These are phyloP conservation scores for Draba incana DNA, from an alignment of 345 rosid genomes.

Conservation along the genomic window DNA sequence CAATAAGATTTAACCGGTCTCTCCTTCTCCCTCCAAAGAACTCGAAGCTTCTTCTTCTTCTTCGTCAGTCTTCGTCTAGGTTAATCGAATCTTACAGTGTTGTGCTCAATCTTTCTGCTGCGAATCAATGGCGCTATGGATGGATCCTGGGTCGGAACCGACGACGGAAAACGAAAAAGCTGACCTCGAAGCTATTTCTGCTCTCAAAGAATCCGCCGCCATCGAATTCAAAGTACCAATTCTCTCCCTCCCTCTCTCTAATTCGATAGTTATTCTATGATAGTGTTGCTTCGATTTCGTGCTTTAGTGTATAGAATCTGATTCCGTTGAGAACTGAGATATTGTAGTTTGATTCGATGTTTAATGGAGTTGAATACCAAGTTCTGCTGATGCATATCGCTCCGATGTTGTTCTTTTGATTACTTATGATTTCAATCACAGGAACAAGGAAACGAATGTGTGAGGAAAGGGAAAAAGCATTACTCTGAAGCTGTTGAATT, in stretches of 20 bases:
- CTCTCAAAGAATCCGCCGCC: slow-evolving; percentile 90
- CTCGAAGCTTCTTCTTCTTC: slow-evolving; percentile 33
- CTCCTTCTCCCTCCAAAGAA: slow-evolving; percentile 30
- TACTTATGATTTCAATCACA: slow-evolving; percentile 38
- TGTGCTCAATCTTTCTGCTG: background rate
- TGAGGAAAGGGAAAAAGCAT: slow-evolving; percentile 85
- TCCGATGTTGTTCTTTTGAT: background rate
- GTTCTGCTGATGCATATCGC: background rate
- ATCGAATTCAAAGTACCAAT: slow-evolving; percentile 77
- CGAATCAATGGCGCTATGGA: slow-evolving; percentile 77
- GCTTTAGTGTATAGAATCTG: no score
- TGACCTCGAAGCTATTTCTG: slow-evolving; percentile 68
- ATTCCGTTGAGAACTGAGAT: background rate
- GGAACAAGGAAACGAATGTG: slow-evolving; percentile 87
- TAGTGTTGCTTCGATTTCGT: background rate
- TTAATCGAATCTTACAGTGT: slow-evolving; percentile 17
- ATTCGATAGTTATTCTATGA: background rate
- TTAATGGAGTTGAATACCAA: background rate
- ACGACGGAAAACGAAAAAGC: slow-evolving; percentile 62
- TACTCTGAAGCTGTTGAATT: slow-evolving; percentile 76
- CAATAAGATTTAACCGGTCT: background rate
- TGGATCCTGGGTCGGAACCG: slow-evolving; percentile 80
- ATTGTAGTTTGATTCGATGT: background rate
- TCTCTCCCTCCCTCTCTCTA: background rate
- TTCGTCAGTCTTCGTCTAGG: slow-evolving; percentile 17